Conservation (phyloP, 2,329 filamentous ascomycete genomes). For the Albifimbria verrucaria region DNA sequence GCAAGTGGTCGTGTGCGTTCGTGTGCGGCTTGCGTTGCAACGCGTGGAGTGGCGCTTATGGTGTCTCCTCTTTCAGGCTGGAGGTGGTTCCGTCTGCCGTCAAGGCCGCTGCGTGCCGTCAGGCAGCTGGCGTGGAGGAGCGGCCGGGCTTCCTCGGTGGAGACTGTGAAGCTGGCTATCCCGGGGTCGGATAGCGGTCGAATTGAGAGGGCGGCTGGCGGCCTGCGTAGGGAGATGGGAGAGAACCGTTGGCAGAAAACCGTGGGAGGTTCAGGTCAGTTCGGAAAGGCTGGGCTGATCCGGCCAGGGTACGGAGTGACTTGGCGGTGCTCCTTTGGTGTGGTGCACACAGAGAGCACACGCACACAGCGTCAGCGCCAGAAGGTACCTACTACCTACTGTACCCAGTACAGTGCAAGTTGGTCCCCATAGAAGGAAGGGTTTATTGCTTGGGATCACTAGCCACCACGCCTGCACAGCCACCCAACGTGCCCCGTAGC, state of each 20-base stretch:
- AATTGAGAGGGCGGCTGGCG: constrained; percentile 1
- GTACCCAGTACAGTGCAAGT: neutral
- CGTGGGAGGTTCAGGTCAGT: neutral
- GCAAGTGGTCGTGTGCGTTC: neutral
- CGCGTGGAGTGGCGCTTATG: constrained; percentile 21
- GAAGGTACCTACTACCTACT: neutral
- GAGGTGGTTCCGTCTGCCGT: neutral
- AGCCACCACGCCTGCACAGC: neutral
- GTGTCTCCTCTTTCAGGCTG: constrained; percentile 15
- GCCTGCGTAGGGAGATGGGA: neutral
- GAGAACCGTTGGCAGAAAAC: neutral
- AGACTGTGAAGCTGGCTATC: no score
- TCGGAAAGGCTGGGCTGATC: neutral
- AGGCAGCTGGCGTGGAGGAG: no score
- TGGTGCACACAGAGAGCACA: no score
- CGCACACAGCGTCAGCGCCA: neutral
- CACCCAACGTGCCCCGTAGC: neutral
- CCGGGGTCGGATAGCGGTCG: neutral
- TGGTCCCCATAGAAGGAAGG: no score
- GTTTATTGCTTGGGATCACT: no score
- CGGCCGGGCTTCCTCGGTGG: no score
- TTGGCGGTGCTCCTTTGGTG: neutral
- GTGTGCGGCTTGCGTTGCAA: constrained; percentile 14
- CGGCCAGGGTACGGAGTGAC: neutral
- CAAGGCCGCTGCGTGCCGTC: no score